These are phyloP conservation scores for Scalesia atractyloides DNA, from an alignment of 129 eudicot genomes.

Conservation along the genomic window DNA sequence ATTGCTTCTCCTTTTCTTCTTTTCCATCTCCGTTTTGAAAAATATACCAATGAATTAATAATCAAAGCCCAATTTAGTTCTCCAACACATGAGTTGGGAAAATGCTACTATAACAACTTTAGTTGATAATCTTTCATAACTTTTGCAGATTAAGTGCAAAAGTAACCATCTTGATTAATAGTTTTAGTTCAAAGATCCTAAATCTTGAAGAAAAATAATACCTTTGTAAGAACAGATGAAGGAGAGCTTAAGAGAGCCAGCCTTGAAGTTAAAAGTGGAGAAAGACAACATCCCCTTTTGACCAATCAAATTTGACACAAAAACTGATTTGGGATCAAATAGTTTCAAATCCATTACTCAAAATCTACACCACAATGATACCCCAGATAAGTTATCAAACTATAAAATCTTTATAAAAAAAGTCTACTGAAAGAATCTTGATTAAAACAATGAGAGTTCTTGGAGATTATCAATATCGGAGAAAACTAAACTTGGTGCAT, in stretches of 20 bases:
- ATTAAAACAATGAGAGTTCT: conserved; percentile 25
- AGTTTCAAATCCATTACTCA: conserved; percentile 52
- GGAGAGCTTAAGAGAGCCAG: conserved; percentile 19
- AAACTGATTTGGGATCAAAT: conserved; percentile 37
- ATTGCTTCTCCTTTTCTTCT: too few species aligned
- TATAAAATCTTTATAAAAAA: neutral
- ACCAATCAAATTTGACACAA: conserved; percentile 37
- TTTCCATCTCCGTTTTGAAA: too few species aligned
- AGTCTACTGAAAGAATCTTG: conserved; percentile 3
- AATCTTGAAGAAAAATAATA: neutral
- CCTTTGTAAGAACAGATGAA: conserved; percentile 63
- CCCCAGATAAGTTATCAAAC: neutral
- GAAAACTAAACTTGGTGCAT: conserved; percentile 31
- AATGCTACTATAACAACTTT: neutral
- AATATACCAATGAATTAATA: too few species aligned
- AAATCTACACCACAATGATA: conserved; percentile 25
- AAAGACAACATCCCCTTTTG: conserved; percentile 31
- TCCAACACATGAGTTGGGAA: neutral
- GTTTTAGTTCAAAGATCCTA: neutral
- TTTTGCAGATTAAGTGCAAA: too few species aligned
- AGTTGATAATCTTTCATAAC: neutral
- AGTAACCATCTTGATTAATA: too few species aligned
- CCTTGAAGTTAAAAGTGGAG: conserved; percentile 33
- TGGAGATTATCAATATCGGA: conserved; percentile 5
- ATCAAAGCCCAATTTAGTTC: neutral